These are phyloP conservation scores for Striga asiatica DNA, from an alignment of 257 asterid genomes.

Conservation along the genomic window DNA sequence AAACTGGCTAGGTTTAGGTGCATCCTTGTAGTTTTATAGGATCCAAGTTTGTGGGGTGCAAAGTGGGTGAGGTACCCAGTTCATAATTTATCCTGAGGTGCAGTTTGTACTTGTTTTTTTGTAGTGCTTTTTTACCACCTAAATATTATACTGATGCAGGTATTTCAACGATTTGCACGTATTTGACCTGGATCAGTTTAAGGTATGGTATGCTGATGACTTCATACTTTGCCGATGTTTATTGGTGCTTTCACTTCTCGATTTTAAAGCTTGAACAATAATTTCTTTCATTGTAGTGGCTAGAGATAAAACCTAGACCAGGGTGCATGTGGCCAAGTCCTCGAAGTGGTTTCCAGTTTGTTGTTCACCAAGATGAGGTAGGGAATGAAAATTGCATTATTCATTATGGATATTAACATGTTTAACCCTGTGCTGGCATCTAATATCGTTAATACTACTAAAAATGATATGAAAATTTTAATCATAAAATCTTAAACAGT, in stretches of 20 bases:
- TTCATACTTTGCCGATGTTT: constrained; percentile 3
- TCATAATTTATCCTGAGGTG: constrained; percentile 1
- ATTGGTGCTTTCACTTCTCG: not conserved
- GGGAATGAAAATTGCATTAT: constrained; percentile 11
- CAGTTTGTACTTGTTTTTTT: constrained; percentile 9
- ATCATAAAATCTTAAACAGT: not conserved
- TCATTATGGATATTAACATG: not conserved
- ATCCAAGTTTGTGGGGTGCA: not conserved
- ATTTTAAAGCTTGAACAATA: constrained; percentile 4
- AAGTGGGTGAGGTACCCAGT: not conserved
- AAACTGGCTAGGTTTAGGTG: not conserved
- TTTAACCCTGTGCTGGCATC: constrained; percentile 4
- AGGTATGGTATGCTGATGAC: constrained; percentile 35
- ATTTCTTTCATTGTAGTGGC: constrained; percentile 58
- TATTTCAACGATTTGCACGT: constrained; percentile 82
- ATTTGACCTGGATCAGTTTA: constrained; percentile 89
- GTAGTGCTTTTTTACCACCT: constrained; percentile 9
- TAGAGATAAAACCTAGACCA: constrained; percentile 85
- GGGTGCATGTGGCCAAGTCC: constrained; percentile 97
- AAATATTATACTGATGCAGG: constrained; percentile 36
- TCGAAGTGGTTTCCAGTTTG: constrained; percentile 93
- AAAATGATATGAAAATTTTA: not conserved
- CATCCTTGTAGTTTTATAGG: not conserved
- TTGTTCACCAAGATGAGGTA: constrained; percentile 88
- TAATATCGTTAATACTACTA: not conserved